Conservation (phyloP, 371 early-diverging fungal species). For the Globomyces sp. region DNA sequence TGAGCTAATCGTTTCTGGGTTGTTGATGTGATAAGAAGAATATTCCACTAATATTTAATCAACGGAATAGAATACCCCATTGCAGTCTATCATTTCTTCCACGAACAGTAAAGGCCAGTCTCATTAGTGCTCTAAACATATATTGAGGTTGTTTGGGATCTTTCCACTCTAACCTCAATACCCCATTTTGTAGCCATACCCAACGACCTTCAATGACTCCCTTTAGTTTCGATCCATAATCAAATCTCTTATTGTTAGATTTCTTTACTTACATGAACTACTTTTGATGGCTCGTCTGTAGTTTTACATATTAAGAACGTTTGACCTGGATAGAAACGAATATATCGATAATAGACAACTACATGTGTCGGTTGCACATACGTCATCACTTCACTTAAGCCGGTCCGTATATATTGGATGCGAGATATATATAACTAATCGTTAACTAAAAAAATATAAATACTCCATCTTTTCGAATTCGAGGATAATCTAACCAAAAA, state of each 20-base stretch:
- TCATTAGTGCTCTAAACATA: conserved; percentile 44
- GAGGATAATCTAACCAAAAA: conserved; percentile 64
- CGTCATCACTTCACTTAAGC: conserved; percentile 14
- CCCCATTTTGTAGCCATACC: conserved; percentile 34
- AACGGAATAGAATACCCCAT: conserved; percentile 40
- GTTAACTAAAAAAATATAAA: too few relatives aligned
- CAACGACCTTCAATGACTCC: conserved; percentile 29
- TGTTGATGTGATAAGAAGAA: conserved; percentile 20
- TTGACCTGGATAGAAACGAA: conserved; percentile 64
- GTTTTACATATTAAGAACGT: conserved; percentile 43
- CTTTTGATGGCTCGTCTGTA: conserved; percentile 52
- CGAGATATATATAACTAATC: conserved; percentile 58
- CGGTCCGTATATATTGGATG: conserved; percentile 59
- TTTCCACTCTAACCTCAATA: conserved; percentile 14
- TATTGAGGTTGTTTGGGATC: conserved; percentile 9
- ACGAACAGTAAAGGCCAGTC: conserved; percentile 53
- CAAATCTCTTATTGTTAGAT: conserved; percentile 45
- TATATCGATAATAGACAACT: conserved; percentile 67
- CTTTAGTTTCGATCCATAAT: conserved; percentile 42
- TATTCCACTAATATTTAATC: conserved; percentile 29
- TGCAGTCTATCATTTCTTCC: conserved; percentile 65
- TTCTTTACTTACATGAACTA: conserved; percentile 29
- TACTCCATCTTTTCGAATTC: conserved; percentile 62
- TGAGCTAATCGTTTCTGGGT: conserved; percentile 10
- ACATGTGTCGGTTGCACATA: conserved; percentile 55